These are phyloP conservation scores for Erodium trifolium DNA, from an alignment of 441 rosid genomes.

Conservation along the genomic window DNA sequence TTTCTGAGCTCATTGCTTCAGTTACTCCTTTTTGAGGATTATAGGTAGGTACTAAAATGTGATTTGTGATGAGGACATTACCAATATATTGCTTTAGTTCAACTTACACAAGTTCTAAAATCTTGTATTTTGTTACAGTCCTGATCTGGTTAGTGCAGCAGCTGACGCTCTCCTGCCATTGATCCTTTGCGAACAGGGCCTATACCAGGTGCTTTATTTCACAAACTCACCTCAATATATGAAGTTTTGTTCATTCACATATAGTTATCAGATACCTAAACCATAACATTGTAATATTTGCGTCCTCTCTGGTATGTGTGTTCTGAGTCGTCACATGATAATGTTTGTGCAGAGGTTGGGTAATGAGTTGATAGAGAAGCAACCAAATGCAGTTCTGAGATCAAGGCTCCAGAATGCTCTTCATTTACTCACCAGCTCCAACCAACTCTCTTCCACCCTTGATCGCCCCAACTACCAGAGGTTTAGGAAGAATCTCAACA, in stretches of 20 bases:
- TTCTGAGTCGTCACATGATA: no score
- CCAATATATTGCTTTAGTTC: not conserved
- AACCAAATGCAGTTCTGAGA: constrained; percentile 42
- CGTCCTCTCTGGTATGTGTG: no score
- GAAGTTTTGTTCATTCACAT: not conserved
- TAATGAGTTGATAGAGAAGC: constrained; percentile 68
- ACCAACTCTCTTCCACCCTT: constrained; percentile 65
- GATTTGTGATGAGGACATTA: no score
- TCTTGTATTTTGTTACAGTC: constrained; percentile 39
- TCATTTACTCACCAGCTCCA: constrained; percentile 68
- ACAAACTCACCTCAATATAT: not conserved
- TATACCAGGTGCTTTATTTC: constrained; percentile 59
- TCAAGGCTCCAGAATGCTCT: constrained; percentile 70
- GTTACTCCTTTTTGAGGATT: constrained; percentile 84
- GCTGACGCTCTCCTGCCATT: constrained; percentile 96
- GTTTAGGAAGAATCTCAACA: constrained; percentile 77
- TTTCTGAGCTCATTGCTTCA: constrained; percentile 71
- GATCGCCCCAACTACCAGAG: constrained; percentile 87
- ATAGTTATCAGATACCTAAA: not conserved
- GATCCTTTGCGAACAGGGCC: constrained; percentile 79
- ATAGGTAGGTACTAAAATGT: constrained; percentile 42
- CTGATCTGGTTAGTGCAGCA: constrained; percentile 79
- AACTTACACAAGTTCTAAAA: constrained; percentile 4
- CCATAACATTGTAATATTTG: no score
- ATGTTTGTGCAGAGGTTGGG: constrained; percentile 53